Percentiles rank a stretch among this genome's conserved stretches.
Evolutionary conservation across 1,139 yeast genomes (phyloP).

Genomic region (Yamadazyma atlantica): DNA sequence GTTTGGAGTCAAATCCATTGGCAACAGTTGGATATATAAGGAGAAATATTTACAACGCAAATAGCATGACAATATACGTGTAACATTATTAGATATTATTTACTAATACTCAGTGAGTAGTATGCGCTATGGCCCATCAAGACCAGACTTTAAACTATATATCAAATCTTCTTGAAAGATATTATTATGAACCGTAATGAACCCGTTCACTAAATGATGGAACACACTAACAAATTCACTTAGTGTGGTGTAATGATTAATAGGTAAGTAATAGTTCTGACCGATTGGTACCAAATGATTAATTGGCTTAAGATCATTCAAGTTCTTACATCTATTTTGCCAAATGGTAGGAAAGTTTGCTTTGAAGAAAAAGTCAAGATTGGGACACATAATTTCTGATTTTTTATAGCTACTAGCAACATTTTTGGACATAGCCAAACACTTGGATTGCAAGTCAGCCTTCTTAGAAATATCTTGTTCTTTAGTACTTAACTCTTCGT

Average conservation of each 20-base stretch:
- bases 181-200: slow-evolving; percentile 27
- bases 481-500: slow-evolving; percentile 18
- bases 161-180: slow-evolving; percentile 13
- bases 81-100: not conserved
- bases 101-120: too few species aligned
- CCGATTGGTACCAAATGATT: slow-evolving; percentile 17
- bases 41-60: slow-evolving; percentile 53
- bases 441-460: slow-evolving; percentile 28
- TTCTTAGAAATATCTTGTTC: slow-evolving; percentile 24
- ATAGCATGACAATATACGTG: slow-evolving; percentile 1
- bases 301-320: slow-evolving; percentile 5
- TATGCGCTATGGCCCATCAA: not conserved
- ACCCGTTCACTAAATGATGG: slow-evolving; percentile 30
- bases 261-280: slow-evolving; percentile 35
- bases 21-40: slow-evolving; percentile 79
- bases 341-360: slow-evolving; percentile 36
- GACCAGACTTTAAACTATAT: slow-evolving; percentile 23
- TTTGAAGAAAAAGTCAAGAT: slow-evolving; percentile 27
- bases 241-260: slow-evolving; percentile 37
- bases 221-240: slow-evolving; percentile 35
- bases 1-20: slow-evolving; percentile 63
- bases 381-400: slow-evolving; percentile 12
- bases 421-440: slow-evolving; percentile 23
- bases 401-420: slow-evolving; percentile 7
- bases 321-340: slow-evolving; percentile 18